Percentiles rank a stretch among this genome's conserved stretches.
Evolutionary conservation across 2,329 filamentous ascomycete genomes (phyloP).

Genomic region (Dothideomycetes sp.): DNA sequence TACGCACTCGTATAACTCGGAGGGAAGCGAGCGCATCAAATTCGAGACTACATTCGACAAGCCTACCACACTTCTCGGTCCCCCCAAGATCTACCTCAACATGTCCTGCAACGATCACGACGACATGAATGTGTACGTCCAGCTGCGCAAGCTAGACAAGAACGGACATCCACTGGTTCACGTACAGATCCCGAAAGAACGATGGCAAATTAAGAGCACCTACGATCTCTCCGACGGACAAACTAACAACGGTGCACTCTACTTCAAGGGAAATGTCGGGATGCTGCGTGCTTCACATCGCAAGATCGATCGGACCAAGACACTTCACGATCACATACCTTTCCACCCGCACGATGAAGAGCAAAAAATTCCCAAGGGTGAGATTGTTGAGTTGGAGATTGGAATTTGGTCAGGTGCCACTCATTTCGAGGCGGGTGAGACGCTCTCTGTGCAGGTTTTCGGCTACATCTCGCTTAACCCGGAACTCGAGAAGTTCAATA

Average conservation of each 20-base stretch:
- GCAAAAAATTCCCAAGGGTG: constrained; percentile 31
- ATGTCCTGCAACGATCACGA: constrained; percentile 22
- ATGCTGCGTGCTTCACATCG: constrained; percentile 40
- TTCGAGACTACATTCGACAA: constrained; percentile 34
- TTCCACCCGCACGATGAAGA: constrained; percentile 34
- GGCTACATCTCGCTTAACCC: constrained; percentile 8
- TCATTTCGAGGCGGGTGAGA: constrained; percentile 35
- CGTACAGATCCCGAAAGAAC: constrained; percentile 33
- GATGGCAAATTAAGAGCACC: constrained; percentile 17
- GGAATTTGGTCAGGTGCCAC: constrained; percentile 40
- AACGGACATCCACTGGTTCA: constrained; percentile 35
- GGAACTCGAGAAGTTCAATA: constrained; percentile 12
- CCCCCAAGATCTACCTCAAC: constrained; percentile 37
- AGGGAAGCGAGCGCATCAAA: constrained; percentile 18
- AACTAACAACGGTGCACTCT: constrained; percentile 31
- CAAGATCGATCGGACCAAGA: constrained; percentile 22
- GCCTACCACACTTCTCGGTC: constrained; percentile 33
- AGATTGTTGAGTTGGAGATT: constrained; percentile 38
- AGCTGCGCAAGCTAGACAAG: constrained; percentile 37
- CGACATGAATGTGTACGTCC: constrained; percentile 39
- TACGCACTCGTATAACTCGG: constrained; percentile 26
- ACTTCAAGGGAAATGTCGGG: constrained; percentile 34
- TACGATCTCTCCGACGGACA: constrained; percentile 31
- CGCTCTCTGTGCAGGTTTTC: constrained; percentile 7
- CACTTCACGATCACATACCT: constrained; percentile 23